A percentile compares a stretch with the other conserved stretches of the same genome.
phyloP scores from a whole-genome alignment of 2,329 filamentous ascomycete species.

The Akanthomyces uredinophilus region DNA sequence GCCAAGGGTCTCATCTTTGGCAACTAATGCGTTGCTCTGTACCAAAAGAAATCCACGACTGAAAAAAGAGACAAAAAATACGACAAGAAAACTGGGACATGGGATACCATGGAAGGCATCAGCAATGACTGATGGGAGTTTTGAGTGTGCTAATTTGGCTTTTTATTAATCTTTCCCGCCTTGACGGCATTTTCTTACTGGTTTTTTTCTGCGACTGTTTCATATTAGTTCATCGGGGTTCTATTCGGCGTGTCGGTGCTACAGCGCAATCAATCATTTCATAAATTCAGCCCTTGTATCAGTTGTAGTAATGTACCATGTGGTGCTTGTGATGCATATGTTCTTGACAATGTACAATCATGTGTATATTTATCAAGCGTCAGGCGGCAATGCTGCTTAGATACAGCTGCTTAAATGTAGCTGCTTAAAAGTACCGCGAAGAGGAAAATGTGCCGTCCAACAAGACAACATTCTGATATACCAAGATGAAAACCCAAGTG shows the following conservation, averaged over 20 bases:
- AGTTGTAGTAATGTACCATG: not conserved
- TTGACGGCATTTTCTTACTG: not conserved
- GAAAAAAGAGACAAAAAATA: not conserved
- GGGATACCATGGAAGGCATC: not conserved
- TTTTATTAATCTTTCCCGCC: not conserved
- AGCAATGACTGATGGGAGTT: constrained; percentile 4
- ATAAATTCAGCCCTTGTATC: not conserved
- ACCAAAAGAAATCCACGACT: not conserved
- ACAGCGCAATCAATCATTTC: not conserved
- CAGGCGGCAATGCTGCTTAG: not conserved
- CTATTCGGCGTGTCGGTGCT: not conserved
- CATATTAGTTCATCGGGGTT: not conserved
- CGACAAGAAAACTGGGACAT: not conserved
- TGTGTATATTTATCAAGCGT: not conserved
- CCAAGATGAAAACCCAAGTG: not conserved
- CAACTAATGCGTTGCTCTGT: not conserved
- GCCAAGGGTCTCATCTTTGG: constrained; percentile 16
- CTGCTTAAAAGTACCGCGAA: not conserved
- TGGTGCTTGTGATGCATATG: not conserved
- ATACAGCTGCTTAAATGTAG: no score
- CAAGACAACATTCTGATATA: not conserved
- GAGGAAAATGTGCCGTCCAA: not conserved
- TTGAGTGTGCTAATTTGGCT: not conserved
- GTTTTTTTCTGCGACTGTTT: not conserved
- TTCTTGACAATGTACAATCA: not conserved